phyloP scores from a whole-genome alignment of 257 asterid genomes.

The Galeopsis tetrahit region DNA sequence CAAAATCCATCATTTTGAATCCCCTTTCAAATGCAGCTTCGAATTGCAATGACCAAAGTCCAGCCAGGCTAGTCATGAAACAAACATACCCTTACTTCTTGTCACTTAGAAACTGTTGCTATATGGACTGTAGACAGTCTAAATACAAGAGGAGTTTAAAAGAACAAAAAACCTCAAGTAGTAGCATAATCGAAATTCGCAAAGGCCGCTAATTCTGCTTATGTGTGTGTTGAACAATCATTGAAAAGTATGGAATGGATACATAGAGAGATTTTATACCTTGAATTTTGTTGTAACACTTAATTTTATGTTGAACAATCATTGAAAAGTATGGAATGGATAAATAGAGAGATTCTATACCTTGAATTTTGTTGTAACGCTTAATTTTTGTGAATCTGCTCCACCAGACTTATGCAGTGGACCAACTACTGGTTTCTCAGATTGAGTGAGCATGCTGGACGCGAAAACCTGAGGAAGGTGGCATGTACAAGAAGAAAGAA shows the following conservation, averaged over 20 bases:
- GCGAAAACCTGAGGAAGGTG: conserved; percentile 94
- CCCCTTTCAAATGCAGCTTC: too few species aligned
- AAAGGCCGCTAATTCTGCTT: conserved; percentile 1
- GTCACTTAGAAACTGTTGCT: conserved; percentile 13
- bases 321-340: neutral
- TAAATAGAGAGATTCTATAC: conserved; percentile 39
- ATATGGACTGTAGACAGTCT: neutral
- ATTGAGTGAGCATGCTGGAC: conserved; percentile 77
- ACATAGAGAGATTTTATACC: conserved; percentile 18
- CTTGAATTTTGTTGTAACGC: conserved; percentile 95
- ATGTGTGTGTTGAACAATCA: neutral
- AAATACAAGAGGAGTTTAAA: neutral
- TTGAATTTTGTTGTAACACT: neutral
- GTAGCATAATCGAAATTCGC: neutral
- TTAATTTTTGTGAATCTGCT: conserved; percentile 93
- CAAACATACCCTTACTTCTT: neutral
- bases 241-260: neutral
- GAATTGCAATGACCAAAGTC: too few species aligned
- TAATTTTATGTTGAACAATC: neutral
- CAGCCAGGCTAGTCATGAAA: too few species aligned
- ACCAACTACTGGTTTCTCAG: conserved; percentile 88
- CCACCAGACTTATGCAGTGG: conserved; percentile 91
- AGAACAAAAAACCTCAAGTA: neutral
- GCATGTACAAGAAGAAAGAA: conserved; percentile 85
- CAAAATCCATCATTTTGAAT: too few species aligned